phyloP scores from a whole-genome alignment of 2,329 filamentous ascomycete genomes.

The Phialocephala subalpina region DNA sequence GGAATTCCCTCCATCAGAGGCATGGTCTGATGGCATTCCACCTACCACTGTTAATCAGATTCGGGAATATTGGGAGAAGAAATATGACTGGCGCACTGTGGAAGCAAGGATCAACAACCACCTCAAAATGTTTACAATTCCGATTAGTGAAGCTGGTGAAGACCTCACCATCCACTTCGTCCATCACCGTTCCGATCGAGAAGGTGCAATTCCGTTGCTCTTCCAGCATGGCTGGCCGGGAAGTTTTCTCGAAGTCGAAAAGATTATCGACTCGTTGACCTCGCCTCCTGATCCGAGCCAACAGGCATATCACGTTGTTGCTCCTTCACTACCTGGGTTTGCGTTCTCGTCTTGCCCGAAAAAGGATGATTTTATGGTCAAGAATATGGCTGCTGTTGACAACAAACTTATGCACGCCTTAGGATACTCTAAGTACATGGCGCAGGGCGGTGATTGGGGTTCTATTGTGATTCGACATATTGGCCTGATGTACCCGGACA shows the following conservation, averaged over 20 bases:
- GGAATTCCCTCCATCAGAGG: slow-evolving; percentile 27
- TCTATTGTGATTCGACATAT: slow-evolving; percentile 68
- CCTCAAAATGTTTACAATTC: slow-evolving; percentile 42
- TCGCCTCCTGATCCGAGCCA: slow-evolving; percentile 35
- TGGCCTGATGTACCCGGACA: slow-evolving; percentile 61
- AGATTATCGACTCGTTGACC: slow-evolving; percentile 46
- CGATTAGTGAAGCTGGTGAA: slow-evolving; percentile 41
- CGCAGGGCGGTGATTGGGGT: slow-evolving; percentile 77
- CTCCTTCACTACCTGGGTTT: slow-evolving; percentile 52
- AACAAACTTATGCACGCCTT: slow-evolving; percentile 74
- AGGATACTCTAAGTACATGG: slow-evolving; percentile 68
- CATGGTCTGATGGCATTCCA: slow-evolving; percentile 34
- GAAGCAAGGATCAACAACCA: slow-evolving; percentile 41
- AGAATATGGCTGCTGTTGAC: slow-evolving; percentile 59
- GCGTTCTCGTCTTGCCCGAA: slow-evolving; percentile 27
- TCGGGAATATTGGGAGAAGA: slow-evolving; percentile 40
- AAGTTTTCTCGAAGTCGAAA: slow-evolving; percentile 66
- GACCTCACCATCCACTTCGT: slow-evolving; percentile 69
- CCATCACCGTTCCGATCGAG: slow-evolving; percentile 60
- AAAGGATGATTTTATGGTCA: slow-evolving; percentile 25
- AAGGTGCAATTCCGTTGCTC: slow-evolving; percentile 52
- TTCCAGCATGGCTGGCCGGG: slow-evolving; percentile 65
- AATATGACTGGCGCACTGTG: slow-evolving; percentile 42
- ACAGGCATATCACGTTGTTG: slow-evolving; percentile 57
- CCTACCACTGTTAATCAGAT: slow-evolving; percentile 26